These are phyloP conservation scores for Cercospora sp. DNA, from an alignment of 2,329 filamentous ascomycete species.

Conservation along the genomic window DNA sequence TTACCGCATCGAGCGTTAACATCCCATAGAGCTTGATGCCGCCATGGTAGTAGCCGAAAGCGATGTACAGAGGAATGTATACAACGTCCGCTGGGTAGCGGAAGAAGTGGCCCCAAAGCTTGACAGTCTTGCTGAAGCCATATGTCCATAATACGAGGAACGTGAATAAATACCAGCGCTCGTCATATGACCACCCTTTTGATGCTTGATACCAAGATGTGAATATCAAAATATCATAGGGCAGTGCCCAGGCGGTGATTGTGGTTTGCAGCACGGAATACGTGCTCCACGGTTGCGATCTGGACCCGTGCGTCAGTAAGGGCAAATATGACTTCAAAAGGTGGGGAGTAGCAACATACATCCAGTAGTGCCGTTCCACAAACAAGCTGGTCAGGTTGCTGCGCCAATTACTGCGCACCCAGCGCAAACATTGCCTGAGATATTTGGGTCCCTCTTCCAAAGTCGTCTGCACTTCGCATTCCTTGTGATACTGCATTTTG, in stretches of 20 bases:
- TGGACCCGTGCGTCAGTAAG: constrained; percentile 43
- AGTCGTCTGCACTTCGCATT: constrained; percentile 90
- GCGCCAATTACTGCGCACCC: constrained; percentile 97
- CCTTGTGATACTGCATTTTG: constrained; percentile 88
- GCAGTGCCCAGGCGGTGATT: constrained; percentile 81
- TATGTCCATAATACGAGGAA: constrained; percentile 69
- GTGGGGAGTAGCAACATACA: constrained; percentile 60
- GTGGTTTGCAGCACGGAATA: constrained; percentile 93
- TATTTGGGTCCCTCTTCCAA: constrained; percentile 87
- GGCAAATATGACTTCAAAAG: constrained; percentile 13
- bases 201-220: constrained; percentile 70
- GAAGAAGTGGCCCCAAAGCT: constrained; percentile 82
- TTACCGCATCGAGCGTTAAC: constrained; percentile 69
- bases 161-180: constrained; percentile 54
- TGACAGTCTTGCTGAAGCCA: constrained; percentile 86
- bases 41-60: constrained; percentile 92
- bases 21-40: constrained; percentile 88
- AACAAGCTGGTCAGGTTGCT: constrained; percentile 92
- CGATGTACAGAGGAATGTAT: constrained; percentile 78
- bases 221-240: constrained; percentile 73
- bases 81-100: constrained; percentile 79
- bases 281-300: constrained; percentile 88
- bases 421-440: constrained; percentile 87
- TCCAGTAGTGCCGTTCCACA: constrained; percentile 79
- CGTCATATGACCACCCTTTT: constrained; percentile 38